Conservation (phyloP, 2,329 filamentous ascomycete species). For the Acarospora socialis region DNA sequence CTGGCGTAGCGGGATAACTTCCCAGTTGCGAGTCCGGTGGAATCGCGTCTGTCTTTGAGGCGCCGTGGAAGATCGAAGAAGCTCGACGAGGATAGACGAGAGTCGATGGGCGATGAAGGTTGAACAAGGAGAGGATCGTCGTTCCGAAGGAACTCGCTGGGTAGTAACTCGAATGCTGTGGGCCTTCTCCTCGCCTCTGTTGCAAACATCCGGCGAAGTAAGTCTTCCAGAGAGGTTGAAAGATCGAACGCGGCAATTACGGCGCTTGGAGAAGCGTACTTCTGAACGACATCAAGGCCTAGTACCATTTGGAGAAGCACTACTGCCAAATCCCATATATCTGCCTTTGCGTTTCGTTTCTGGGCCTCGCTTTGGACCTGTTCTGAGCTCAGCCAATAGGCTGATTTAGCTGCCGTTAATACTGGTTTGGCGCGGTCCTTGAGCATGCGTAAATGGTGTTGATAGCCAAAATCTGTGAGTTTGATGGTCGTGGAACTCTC, state of each 20-base stretch:
- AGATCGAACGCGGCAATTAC: slow-evolving; percentile 58
- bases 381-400: slow-evolving; percentile 67
- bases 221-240: slow-evolving; percentile 61
- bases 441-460: slow-evolving; percentile 51
- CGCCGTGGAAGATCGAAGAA: slow-evolving; percentile 17
- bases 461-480: slow-evolving; percentile 59
- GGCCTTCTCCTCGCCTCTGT: slow-evolving; percentile 71
- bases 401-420: slow-evolving; percentile 54
- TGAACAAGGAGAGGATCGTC: slow-evolving; percentile 29
- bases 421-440: slow-evolving; percentile 37
- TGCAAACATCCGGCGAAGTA: slow-evolving; percentile 74
- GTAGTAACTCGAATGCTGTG: slow-evolving; percentile 59
- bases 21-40: slow-evolving; percentile 20
- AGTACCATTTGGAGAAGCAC: slow-evolving; percentile 91
- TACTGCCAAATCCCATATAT: slow-evolving; percentile 90
- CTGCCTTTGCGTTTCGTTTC: slow-evolving; percentile 55
- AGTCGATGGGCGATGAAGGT: slow-evolving; percentile 17
- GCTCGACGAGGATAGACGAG: slow-evolving; percentile 23
- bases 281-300: slow-evolving; percentile 60
- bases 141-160: slow-evolving; percentile 40
- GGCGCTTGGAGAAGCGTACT: slow-evolving; percentile 64
- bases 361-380: slow-evolving; percentile 21
- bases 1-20: slow-evolving; percentile 59
- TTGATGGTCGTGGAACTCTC: slow-evolving; percentile 53
- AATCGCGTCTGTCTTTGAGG: slow-evolving; percentile 12